Base-by-base conservation (phyloP, 202 grass and related monocot species). In the Panicum hallii region DNA sequence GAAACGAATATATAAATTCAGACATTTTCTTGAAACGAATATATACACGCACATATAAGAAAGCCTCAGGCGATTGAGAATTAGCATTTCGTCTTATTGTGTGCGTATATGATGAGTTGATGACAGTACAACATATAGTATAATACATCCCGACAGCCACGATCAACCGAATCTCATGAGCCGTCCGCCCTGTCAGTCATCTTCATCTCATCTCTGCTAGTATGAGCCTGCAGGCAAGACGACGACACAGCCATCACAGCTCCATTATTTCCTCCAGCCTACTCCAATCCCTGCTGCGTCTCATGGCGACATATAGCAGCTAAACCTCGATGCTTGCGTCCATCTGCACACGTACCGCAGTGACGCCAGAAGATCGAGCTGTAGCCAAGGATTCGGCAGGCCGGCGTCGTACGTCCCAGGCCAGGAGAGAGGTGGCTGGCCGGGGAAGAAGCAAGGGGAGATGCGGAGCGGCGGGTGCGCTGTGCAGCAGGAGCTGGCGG, bases 391-490 rank as follows among this genome's bases (percentile, higher is more conserved):
- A 55, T 55, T 74, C 49, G 4, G 4, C 70, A 5, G 71, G 4
- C 17, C 30, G 28, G 5, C 72, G 49, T 74, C 49, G 72, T 74
- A 74, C 72, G 47, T 0, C 9, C 70, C 8, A 28, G 57, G 2
- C 17, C 1, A 6, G 60, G 26, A 63, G 26, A 14, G 60, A 49
- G 43, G 2, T 1, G 8, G 32, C 32, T 1, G 32, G 70, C 32
- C 1, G 42, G 9, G 11, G 19, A n/a, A 47, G 28, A 63, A 63
- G 28, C 20, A 12, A 5, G 47, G 3, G 9, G 70, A 64, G 43
- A 94, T 94, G 92, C 75, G 83, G 53, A 84, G 80, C 20, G 76
- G 71, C 32, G 79, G 83, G 8, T 79, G 82, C 79, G 61, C 56
- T 28, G 91, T 84, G 78, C 88, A 84, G 84, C 89, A 91, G 55